These are phyloP conservation scores for Hemisphaericaspora xylofermentans DNA, from an alignment of 1,139 yeast species.

Conservation along the genomic window DNA sequence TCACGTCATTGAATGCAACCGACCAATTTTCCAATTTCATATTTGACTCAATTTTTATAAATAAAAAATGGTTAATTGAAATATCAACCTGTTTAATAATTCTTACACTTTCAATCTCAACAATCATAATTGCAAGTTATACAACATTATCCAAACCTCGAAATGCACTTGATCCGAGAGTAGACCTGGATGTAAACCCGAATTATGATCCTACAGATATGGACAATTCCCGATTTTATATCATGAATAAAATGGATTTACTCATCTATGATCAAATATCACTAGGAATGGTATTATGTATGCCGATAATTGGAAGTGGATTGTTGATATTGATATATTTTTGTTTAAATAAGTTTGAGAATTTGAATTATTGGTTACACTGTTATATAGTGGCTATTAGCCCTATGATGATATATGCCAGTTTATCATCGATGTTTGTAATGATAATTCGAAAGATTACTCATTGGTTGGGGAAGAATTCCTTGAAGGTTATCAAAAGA, in stretches of 20 bases:
- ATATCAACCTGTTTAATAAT: neutral
- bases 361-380: constrained; percentile 27
- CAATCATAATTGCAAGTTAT: constrained; percentile 36
- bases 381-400: constrained; percentile 31
- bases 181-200: constrained; percentile 23
- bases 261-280: constrained; percentile 8
- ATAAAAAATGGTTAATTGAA: neutral
- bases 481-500: constrained; percentile 17
- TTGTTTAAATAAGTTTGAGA: constrained; percentile 28
- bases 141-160: constrained; percentile 44
- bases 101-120: neutral
- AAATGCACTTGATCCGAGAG: constrained; percentile 42
- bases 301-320: constrained; percentile 43
- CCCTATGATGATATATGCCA: constrained; percentile 16
- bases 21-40: too few species aligned
- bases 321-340: constrained; percentile 36
- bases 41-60: neutral
- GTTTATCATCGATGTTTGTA: constrained; percentile 11
- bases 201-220: constrained; percentile 49
- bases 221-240: constrained; percentile 23
- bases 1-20: too few species aligned
- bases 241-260: constrained; percentile 19
- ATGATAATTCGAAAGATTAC: constrained; percentile 13
- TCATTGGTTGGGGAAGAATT: constrained; percentile 16
- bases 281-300: constrained; percentile 24